Percentiles rank a stretch among this genome's conserved stretches.
These are phyloP conservation scores for Apiotrichum gamsii DNA, from an alignment of 1,284 basidiomycete genomes.

Conservation along the genomic window DNA sequence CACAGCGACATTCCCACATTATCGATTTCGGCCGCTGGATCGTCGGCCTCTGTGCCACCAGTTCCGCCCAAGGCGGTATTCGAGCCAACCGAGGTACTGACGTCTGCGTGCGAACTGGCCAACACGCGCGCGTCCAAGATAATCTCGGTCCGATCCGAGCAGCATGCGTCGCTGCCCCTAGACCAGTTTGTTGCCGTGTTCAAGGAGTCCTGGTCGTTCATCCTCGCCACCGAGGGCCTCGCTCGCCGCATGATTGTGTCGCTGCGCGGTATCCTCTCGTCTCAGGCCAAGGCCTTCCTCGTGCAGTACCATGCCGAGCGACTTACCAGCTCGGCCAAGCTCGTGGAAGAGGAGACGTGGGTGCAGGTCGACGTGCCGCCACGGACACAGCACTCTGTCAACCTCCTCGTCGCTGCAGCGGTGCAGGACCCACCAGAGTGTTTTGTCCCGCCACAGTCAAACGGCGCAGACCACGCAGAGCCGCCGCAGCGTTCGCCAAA, in stretches of 20 bases:
- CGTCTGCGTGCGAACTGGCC: slow-evolving; percentile 73
- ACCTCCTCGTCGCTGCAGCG: slow-evolving; percentile 72
- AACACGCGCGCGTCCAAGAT: slow-evolving; percentile 75
- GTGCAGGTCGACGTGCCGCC: slow-evolving; percentile 67
- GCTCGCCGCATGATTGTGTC: slow-evolving; percentile 87
- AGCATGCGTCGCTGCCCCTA: slow-evolving; percentile 67
- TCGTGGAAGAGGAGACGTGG: slow-evolving; percentile 57
- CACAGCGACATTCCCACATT: slow-evolving; percentile 2
- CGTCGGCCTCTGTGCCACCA: slow-evolving; percentile 29
- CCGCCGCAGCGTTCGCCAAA: slow-evolving; percentile 49
- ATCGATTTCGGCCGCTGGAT: background rate
- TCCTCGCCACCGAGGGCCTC: slow-evolving; percentile 75
- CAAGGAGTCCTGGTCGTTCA: slow-evolving; percentile 80
- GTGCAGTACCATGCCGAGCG: slow-evolving; percentile 77
- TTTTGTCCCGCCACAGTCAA: slow-evolving; percentile 42
- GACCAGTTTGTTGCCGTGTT: slow-evolving; percentile 74
- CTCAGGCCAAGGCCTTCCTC: slow-evolving; percentile 83
- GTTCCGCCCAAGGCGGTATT: slow-evolving; percentile 25
- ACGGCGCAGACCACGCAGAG: slow-evolving; percentile 13
- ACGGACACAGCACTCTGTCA: slow-evolving; percentile 62
- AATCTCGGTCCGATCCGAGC: slow-evolving; percentile 66
- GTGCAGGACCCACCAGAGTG: slow-evolving; percentile 72
- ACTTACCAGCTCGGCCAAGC: slow-evolving; percentile 73
- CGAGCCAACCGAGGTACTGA: slow-evolving; percentile 65
- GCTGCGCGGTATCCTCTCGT: slow-evolving; percentile 71